Percentiles rank a stretch among this genome's conserved stretches.
Evolutionary conservation across 305 asterid species (phyloP).

Genomic region (Fraxinus platypoda): DNA sequence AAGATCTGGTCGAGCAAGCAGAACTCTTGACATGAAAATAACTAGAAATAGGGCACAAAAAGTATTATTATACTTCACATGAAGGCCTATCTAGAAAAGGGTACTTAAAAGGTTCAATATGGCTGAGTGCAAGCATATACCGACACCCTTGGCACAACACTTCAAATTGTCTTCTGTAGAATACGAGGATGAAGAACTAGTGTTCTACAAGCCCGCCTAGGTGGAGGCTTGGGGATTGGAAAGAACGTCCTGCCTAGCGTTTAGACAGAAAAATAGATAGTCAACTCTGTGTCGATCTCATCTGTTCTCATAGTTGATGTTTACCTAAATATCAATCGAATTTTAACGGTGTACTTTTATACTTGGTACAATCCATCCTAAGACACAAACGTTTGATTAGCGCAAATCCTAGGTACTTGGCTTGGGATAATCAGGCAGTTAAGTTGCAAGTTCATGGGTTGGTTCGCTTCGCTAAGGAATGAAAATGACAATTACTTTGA

Average conservation of each 20-base stretch:
- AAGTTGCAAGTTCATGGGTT: constrained; percentile 28
- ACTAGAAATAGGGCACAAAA: no score
- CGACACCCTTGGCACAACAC: not conserved
- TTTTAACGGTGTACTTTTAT: not conserved
- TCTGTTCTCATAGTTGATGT: not conserved
- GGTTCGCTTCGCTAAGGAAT: not conserved
- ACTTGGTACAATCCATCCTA: not conserved
- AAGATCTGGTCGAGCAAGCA: not conserved
- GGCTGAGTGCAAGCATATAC: not conserved
- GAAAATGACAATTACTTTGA: constrained; percentile 18
- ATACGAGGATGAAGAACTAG: not conserved
- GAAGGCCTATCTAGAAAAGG: not conserved
- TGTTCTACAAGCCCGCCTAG: not conserved
- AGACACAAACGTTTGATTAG: not conserved
- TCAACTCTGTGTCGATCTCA: not conserved
- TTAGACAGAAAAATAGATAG: not conserved
- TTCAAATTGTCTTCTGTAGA: not conserved
- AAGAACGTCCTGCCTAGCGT: not conserved
- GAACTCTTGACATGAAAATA: no score
- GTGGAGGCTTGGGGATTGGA: not conserved
- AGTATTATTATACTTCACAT: no score
- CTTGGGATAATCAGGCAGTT: constrained; percentile 30
- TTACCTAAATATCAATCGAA: not conserved
- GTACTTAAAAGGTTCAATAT: not conserved
- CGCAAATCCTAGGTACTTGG: constrained; percentile 32